Evolutionary conservation across 1,139 yeast species (phyloP).

Genomic region (Lodderomyces theae): DNA sequence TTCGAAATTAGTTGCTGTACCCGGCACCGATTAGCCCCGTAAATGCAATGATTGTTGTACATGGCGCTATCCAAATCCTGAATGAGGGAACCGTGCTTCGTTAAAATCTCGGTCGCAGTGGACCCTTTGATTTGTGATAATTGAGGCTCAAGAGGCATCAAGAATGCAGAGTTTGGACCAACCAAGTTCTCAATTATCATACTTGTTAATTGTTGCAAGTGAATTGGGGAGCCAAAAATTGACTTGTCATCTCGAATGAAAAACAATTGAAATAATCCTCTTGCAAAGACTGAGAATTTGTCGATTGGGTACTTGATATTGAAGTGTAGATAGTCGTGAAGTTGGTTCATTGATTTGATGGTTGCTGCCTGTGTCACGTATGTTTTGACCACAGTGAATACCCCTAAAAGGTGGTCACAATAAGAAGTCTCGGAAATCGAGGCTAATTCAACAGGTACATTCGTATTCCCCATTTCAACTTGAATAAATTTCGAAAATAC

Average conservation of each 20-base stretch:
- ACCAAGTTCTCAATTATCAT: constrained; percentile 26
- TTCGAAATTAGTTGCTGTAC: constrained; percentile 69
- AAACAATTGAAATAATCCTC: constrained; percentile 62
- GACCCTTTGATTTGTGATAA: constrained; percentile 19
- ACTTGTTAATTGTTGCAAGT: constrained; percentile 17
- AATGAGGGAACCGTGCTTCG: constrained; percentile 6
- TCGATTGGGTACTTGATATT: constrained; percentile 28
- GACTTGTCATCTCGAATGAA: constrained; percentile 59
- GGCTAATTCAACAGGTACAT: constrained; percentile 51
- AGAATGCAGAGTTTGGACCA: constrained; percentile 24
- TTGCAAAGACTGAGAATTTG: constrained; percentile 48
- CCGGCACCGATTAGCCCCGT: constrained; percentile 75
- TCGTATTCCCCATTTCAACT: constrained; percentile 51
- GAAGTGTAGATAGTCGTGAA: constrained; percentile 34
- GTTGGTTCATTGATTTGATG: constrained; percentile 29
- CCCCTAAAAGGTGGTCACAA: constrained; percentile 29
- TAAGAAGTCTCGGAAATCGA: constrained; percentile 23
- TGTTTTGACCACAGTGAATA: constrained; percentile 33
- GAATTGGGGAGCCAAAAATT: constrained; percentile 35
- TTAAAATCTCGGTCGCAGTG: constrained; percentile 12
- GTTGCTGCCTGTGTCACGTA: constrained; percentile 22
- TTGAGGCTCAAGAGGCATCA: constrained; percentile 24
- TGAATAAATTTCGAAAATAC: constrained; percentile 52
- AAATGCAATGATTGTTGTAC: constrained; percentile 55
- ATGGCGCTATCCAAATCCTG: constrained; percentile 43